Base-by-base conservation (phyloP, 768 basidiomycete genomes). In the Pluteus cervinus region DNA sequence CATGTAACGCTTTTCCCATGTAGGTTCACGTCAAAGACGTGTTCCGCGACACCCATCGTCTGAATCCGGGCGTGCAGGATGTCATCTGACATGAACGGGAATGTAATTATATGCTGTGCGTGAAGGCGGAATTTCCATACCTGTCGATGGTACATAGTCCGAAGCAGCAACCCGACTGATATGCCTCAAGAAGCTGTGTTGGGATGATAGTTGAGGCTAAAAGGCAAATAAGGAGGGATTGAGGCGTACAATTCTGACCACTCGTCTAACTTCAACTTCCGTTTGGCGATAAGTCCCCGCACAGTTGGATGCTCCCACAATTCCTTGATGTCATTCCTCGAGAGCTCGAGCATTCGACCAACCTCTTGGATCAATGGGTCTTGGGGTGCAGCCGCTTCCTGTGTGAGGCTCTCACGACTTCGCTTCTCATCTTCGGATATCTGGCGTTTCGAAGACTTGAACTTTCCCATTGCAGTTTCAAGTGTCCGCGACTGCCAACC, bases 1-100 rank as follows among this genome's bases (percentile, higher is more conserved):
- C 80, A 84, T 10, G 81, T 78, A 9, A 86, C 81, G 18, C 66
- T 61, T 54, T 81, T 87, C 10, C 86, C 84, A 45, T 86, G 82
- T 28, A 88, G 75, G 32, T 81, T 76, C 21, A 90, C 81, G 38
- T 86, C 84, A 48, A 90, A 90, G 21, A 79, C 66, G 47, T 90
- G 86, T 56, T 90, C 87, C 0, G 84, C 73, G 4, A 91, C 81
- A 1, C 87, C 87, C 80, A 91, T 87, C 5, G 87, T 91, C 53
- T 89, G 89, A 37, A 91, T 83, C 24, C 87, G 81, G n/a, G 86
- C 86, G 52, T 87, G 86, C 12, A 91, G 66, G 39, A 91, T 87
- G 51, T 91, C 87, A 56, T 90, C 87, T 86, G 43, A 16, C 6
- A 37, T 29, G 33, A 15, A 45, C 17, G 45, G 50, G 30, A 33